phyloP scores from a whole-genome alignment of 148 eudicot genomes.

The Vaccinium myrtillus region DNA sequence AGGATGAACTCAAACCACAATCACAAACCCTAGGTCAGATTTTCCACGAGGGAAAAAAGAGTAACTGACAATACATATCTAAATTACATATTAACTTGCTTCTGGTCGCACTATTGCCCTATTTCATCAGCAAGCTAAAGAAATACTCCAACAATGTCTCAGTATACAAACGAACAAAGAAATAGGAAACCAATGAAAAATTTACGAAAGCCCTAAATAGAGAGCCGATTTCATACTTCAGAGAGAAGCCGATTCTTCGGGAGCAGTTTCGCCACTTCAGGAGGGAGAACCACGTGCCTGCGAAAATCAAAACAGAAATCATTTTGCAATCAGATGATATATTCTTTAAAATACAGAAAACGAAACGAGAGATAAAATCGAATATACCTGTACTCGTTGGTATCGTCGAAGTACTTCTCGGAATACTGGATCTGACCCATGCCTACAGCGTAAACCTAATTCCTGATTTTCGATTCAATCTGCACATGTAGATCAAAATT shows the following conservation, averaged over 20 bases:
- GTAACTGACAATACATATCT: background rate
- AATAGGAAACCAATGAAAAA: background rate
- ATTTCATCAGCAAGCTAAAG: background rate
- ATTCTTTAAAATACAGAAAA: background rate
- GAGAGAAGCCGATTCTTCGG: constrained; percentile 82
- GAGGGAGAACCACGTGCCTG: constrained; percentile 86
- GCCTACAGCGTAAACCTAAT: background rate
- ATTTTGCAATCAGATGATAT: too few relatives aligned
- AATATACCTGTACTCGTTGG: constrained; percentile 40
- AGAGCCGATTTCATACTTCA: constrained; percentile 36
- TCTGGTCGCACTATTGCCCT: background rate
- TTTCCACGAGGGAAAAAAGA: background rate
- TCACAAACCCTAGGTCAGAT: background rate
- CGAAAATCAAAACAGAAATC: background rate
- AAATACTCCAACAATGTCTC: background rate
- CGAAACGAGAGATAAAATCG: background rate
- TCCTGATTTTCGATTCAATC: background rate
- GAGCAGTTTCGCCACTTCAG: constrained; percentile 72
- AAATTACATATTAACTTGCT: background rate
- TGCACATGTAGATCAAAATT: background rate
- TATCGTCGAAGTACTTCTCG: constrained; percentile 52
- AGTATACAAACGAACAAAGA: background rate
- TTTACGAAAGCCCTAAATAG: background rate
- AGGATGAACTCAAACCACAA: background rate
- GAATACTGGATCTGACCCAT: constrained; percentile 61